Evolutionary conservation across 768 basidiomycete species (phyloP).

Genomic region (Hericium rajendrae): DNA sequence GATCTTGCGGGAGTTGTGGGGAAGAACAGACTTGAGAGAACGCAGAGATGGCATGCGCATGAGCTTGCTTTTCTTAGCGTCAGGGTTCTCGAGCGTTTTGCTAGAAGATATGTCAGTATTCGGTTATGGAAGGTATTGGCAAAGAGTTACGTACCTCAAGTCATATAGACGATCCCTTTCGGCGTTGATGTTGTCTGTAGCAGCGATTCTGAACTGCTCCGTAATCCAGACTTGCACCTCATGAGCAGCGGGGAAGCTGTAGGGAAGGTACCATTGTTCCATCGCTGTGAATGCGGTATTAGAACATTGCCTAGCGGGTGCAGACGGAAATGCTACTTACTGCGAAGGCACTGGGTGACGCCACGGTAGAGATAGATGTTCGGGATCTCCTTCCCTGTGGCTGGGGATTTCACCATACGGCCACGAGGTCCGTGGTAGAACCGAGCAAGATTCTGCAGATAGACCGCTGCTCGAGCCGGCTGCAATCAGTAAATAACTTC

Average conservation of each 20-base stretch:
- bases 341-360: not conserved
- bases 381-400: not conserved
- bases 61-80: not conserved
- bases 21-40: not conserved
- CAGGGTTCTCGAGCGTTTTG: not conserved
- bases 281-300: not conserved
- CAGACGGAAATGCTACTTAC: not conserved
- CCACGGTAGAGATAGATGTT: not conserved
- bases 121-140: no score
- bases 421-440: not conserved
- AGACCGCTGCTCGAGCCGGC: no score
- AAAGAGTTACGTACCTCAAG: no score
- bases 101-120: not conserved
- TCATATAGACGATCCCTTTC: no score
- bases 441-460: no score
- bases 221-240: conserved; percentile 20
- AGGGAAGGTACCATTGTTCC: not conserved
- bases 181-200: no score
- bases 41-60: not conserved
- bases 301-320: not conserved
- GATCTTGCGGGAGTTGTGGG: not conserved
- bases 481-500: no score
- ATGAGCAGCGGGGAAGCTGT: conserved; percentile 15
- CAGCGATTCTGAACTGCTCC: conserved; percentile 14
- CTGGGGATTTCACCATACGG: not conserved